Conservation (phyloP, 1,284 basidiomycete genomes). For the Puccinia horiana region DNA sequence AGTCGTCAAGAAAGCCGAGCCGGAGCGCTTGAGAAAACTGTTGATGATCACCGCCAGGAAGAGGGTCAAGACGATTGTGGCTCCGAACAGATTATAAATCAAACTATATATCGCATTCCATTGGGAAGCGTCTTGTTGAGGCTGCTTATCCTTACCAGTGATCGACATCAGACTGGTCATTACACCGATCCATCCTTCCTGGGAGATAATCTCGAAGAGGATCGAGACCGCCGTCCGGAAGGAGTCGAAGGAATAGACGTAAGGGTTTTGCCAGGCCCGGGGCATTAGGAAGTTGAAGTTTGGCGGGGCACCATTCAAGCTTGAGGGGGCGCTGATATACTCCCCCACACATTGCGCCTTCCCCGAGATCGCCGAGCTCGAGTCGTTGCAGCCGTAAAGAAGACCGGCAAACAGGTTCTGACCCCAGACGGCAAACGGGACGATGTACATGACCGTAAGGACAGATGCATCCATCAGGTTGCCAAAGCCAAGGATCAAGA, state of each 20-base stretch:
- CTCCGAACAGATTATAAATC: conserved; percentile 88
- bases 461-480: conserved; percentile 88
- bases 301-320: conserved; percentile 14
- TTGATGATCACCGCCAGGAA: conserved; percentile 83
- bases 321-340: conserved; percentile 62
- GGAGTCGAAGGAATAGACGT: conserved; percentile 85
- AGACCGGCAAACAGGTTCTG: conserved; percentile 87
- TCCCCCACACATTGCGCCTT: conserved; percentile 69
- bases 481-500: conserved; percentile 81
- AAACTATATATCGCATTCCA: conserved; percentile 89
- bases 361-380: conserved; percentile 52
- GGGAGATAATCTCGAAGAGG: conserved; percentile 91
- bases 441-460: conserved; percentile 88
- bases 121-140: conserved; percentile 70
- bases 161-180: conserved; percentile 81
- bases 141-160: conserved; percentile 70
- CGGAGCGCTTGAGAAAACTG: conserved; percentile 84
- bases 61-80: conserved; percentile 68
- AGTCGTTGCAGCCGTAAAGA: conserved; percentile 86
- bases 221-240: conserved; percentile 85
- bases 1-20: conserved; percentile 77
- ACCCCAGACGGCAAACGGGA: conserved; percentile 96
- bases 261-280: conserved; percentile 86
- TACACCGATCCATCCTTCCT: conserved; percentile 93
- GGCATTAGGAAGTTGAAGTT: conserved; percentile 70